Evolutionary conservation across 202 grass and related monocot species (phyloP), one percentile per base, ranked within the genome.

Genomic region (Brachypodium distachyon): DNA sequence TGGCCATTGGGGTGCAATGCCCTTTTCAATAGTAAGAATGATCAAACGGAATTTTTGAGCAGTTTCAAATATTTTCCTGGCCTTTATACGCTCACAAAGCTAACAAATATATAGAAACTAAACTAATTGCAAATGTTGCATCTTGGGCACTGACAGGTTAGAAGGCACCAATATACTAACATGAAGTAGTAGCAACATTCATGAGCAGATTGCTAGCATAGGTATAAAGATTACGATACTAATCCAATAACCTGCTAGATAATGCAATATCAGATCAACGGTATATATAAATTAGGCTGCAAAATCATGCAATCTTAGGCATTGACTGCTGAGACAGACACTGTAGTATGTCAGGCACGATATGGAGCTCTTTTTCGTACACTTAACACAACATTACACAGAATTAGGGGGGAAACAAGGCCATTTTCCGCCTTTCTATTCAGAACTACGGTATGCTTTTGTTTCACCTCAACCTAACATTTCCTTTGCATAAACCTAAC

Each of bases 401-500:
- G n/a, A n/a, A n/a, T n/a, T n/a, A n/a, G n/a, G n/a, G n/a, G n/a
- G n/a, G 62, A 69, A 79, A 69, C 17, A 22, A 32, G 8, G 40
- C 16, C 27, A 44, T 44, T 68, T 68, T 33, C 16, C 17, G 36
- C 76, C 25, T 57, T 44, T 79, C 63, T 44, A 50, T 79, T 79
- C 39, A 57, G n/a, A n/a, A n/a, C n/a, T n/a, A n/a, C n/a, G n/a
- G n/a, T n/a, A n/a, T n/a, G n/a, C n/a, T n/a, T n/a, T n/a, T n/a
- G n/a, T n/a, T n/a, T n/a, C n/a, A n/a, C n/a, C n/a, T n/a, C 36
- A 55, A 27, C 17, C 27, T 2, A 36, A 48, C 21, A 1, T 60
- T 60, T 80, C 29, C 29, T 12, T 46, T 70, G 46, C 53, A 7
- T 79, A 70, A 57, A 69, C 27, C 76, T 32, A 70, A 59, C 36